Conservation (phyloP, 371 early-diverging fungal genomes). For the Syncephalis plumigaleata region DNA sequence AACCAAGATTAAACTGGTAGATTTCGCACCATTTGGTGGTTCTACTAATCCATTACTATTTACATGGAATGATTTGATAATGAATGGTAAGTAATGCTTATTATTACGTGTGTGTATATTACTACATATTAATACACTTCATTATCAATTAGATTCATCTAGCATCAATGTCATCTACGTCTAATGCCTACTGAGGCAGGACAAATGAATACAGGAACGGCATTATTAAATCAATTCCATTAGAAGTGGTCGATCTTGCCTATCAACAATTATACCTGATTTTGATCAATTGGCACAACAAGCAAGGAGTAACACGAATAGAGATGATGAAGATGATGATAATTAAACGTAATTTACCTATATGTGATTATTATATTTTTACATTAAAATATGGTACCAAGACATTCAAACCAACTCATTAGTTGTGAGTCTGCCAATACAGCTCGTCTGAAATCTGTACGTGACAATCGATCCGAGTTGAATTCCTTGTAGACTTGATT, state of each 20-base stretch:
- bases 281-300: slow-evolving; percentile 48
- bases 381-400: slow-evolving; percentile 54
- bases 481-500: slow-evolving; percentile 34
- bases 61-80: slow-evolving; percentile 41
- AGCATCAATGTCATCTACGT: slow-evolving; percentile 14
- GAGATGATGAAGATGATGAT: background rate
- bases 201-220: slow-evolving; percentile 18
- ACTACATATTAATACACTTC: background rate
- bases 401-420: slow-evolving; percentile 49
- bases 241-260: slow-evolving; percentile 59
- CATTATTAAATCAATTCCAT: slow-evolving; percentile 44
- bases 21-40: slow-evolving; percentile 71
- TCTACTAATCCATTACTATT: slow-evolving; percentile 66
- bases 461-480: slow-evolving; percentile 35
- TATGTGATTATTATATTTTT: no score
- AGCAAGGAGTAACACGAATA: slow-evolving; percentile 10
- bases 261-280: slow-evolving; percentile 46
- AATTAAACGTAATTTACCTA: no score
- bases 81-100: slow-evolving; percentile 15
- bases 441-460: slow-evolving; percentile 59
- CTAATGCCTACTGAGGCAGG: slow-evolving; percentile 26
- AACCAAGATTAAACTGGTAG: slow-evolving; percentile 50
- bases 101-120: slow-evolving; percentile 13
- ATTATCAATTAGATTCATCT: slow-evolving; percentile 9
- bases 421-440: slow-evolving; percentile 45